Percentiles rank a stretch among this genome's conserved stretches.
Conservation (phyloP, 2,329 filamentous ascomycete genomes). For the Didymella pomorum region DNA sequence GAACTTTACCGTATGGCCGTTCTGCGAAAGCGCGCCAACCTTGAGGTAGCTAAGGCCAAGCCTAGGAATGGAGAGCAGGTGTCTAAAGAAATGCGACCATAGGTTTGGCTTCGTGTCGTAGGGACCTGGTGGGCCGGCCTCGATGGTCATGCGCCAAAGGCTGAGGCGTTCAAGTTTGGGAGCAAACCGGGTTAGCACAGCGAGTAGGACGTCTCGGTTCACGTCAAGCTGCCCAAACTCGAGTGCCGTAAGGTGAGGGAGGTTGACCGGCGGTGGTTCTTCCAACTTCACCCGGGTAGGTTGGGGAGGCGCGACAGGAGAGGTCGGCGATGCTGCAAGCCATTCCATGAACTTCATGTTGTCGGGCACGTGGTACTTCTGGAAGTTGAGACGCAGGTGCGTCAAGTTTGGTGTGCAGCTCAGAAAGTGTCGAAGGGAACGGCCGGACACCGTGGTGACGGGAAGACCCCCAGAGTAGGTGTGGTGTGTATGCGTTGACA, state of each 20-base stretch:
- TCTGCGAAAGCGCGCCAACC: constrained; percentile 30
- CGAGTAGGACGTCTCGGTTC: constrained; percentile 17
- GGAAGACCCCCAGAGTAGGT: constrained; percentile 24
- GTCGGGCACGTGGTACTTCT: constrained; percentile 25
- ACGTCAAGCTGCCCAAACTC: constrained; percentile 36
- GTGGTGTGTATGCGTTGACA: constrained; percentile 12
- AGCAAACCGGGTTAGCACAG: constrained; percentile 51
- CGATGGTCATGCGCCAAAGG: constrained; percentile 56
- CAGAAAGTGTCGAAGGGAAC: constrained; percentile 52
- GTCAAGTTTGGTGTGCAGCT: constrained; percentile 54
- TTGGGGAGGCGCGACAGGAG: background rate
- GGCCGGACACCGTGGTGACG: constrained; percentile 16
- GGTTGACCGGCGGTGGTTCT: constrained; percentile 22
- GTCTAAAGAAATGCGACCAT: constrained; percentile 33
- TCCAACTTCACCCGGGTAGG: constrained; percentile 9
- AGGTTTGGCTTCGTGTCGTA: constrained; percentile 25
- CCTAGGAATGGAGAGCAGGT: constrained; percentile 16
- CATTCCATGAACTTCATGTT: constrained; percentile 47
- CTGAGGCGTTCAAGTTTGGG: constrained; percentile 56
- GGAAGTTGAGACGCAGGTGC: constrained; percentile 64
- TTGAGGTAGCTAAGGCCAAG: constrained; percentile 28
- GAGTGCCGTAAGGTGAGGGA: constrained; percentile 28
- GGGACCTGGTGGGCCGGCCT: background rate
- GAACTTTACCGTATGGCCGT: constrained; percentile 24
- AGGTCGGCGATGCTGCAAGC: constrained; percentile 40